Conservation (phyloP, 2,329 filamentous ascomycete genomes). For the Tolypocladium endophyticum region DNA sequence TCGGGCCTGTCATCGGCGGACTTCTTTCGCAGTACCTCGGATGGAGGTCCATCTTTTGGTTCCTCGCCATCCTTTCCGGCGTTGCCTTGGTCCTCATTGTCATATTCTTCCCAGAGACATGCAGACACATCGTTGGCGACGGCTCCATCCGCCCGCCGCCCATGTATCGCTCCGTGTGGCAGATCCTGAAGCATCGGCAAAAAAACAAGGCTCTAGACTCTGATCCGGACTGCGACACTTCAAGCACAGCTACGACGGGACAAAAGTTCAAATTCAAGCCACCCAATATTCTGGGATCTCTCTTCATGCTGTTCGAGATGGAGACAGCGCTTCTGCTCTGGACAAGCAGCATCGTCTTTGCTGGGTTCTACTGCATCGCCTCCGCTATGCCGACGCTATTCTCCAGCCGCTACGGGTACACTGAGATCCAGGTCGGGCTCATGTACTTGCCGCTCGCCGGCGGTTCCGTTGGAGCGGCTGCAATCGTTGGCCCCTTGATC, state of each 20-base stretch:
- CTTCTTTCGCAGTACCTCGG: constrained; percentile 44
- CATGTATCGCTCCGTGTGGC: constrained; percentile 23
- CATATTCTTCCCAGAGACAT: constrained; percentile 44
- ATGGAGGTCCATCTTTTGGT: constrained; percentile 55
- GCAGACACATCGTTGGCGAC: constrained; percentile 37
- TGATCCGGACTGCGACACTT: constrained; percentile 1
- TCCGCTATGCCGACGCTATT: constrained; percentile 33
- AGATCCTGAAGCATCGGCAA: constrained; percentile 14
- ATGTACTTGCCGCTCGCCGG: constrained; percentile 41
- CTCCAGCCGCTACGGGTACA: constrained; percentile 45
- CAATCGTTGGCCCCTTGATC: constrained; percentile 41
- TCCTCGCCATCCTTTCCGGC: constrained; percentile 36
- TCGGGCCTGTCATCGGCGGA: constrained; percentile 49
- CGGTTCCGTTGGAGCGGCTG: constrained; percentile 36
- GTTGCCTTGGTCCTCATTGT: constrained; percentile 31
- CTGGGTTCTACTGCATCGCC: constrained; percentile 37
- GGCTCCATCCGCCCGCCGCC: constrained; percentile 33
- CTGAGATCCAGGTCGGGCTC: constrained; percentile 42
- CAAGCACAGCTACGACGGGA: constrained; percentile 7
- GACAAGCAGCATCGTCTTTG: constrained; percentile 33
- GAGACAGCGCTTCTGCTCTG: constrained; percentile 33
- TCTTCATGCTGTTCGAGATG: constrained; percentile 29
- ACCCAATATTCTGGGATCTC: constrained; percentile 29
- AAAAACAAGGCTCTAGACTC: not conserved
- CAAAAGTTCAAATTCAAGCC: constrained; percentile 22